A percentile compares a stretch with the other conserved stretches of the same genome.
Conservation (phyloP, 768 basidiomycete species). For the Rubroboletus pulcherrimus region DNA sequence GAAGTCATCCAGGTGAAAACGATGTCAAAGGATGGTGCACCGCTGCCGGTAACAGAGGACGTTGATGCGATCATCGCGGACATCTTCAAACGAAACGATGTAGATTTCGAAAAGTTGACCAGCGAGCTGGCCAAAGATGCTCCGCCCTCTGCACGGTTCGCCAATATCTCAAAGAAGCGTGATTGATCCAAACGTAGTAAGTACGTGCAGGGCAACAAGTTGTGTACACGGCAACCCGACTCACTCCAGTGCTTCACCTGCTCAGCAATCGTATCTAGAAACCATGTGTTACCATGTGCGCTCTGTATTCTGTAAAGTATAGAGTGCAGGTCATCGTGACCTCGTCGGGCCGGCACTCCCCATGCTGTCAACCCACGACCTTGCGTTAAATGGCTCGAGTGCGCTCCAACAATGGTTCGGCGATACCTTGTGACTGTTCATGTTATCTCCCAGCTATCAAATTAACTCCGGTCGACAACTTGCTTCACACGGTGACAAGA, state of each 20-base stretch:
- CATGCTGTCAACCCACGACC: neutral
- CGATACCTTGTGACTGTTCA: constrained; percentile 4
- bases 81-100: constrained; percentile 29
- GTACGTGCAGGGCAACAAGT: neutral
- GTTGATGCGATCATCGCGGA: constrained; percentile 31
- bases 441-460: constrained; percentile 4
- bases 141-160: constrained; percentile 22
- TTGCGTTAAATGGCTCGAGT: neutral
- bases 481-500: constrained; percentile 9
- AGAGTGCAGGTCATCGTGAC: neutral
- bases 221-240: neutral
- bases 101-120: constrained; percentile 31
- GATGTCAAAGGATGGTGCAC: constrained; percentile 20
- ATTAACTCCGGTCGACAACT: neutral
- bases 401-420: neutral
- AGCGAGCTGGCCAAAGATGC: constrained; percentile 19
- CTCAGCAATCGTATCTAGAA: neutral
- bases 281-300: neutral
- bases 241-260: neutral
- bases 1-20: constrained; percentile 33
- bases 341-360: neutral
- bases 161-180: constrained; percentile 25
- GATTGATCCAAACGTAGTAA: constrained; percentile 21
- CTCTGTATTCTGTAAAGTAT: neutral
- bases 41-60: constrained; percentile 27